Base-by-base conservation (phyloP, 768 basidiomycete genomes). In the Mycena venus region DNA sequence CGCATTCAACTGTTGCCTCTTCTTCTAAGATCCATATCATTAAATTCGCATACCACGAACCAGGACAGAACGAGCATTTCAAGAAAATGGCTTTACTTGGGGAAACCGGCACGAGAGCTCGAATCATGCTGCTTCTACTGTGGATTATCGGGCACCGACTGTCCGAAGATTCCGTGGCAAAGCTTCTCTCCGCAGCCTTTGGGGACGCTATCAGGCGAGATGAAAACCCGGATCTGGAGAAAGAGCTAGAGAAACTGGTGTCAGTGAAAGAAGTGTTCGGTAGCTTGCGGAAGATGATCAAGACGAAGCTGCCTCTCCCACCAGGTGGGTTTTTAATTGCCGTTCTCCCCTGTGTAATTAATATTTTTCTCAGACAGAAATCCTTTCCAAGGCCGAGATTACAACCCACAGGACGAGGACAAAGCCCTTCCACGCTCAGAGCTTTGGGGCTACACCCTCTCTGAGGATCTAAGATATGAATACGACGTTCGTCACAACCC, bases 61-160 rank as follows among this genome's bases (percentile, higher is more conserved):
- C 27, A 40, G 64, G 64, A 15, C 58, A 78, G 66, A 79, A 79
- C 60, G 70, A 78, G 47, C 77, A 78, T 61, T 79, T 79, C 59
- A 71, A 75, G 47, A 60, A 68, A 31, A 72, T 68, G 36, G 59
- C 78, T n/a, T 42, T 71, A 2, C 70, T 79, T 2, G 78, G 78
- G 15, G 75, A 76, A 12, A 71, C 53, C 12, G 78, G 78, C 17
- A 74, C 69, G 10, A 63, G 78, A 55, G 75, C 78, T 17, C 60
- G 78, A 42, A 79, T 79, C 23, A 79, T 79, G 75, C 59, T 78
- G 69, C 78, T 79, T 31, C 53, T 79, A 21, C 72, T 78, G 5
- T 79, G 78, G 78, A 74, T 79, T 32, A 75, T 79, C 27, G 78
- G 78, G n/a, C 78, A 79, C 61, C 75, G 78, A 0, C 42, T 79